Conservation (phyloP, 495 filamentous ascomycete species). For the Xanthoparmelia taractica region DNA sequence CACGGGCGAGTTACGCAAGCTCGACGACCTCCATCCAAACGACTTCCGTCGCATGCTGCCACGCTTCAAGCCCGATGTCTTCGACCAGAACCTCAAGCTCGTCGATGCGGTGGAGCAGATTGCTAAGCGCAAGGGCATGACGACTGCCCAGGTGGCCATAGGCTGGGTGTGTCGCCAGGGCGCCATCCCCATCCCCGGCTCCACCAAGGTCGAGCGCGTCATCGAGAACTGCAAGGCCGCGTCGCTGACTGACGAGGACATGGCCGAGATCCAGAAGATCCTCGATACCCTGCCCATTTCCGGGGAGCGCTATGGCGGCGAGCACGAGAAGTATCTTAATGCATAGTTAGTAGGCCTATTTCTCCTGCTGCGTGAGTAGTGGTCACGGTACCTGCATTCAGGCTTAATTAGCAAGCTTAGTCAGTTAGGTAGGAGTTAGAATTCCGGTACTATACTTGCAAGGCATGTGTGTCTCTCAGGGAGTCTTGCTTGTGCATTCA, state of each 20-base stretch:
- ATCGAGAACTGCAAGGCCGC: neutral
- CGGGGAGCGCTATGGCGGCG: constrained; percentile 1
- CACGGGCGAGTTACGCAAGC: neutral
- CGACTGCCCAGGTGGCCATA: neutral
- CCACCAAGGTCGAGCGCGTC: neutral
- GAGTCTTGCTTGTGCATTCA: too few species aligned
- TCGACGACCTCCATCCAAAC: neutral
- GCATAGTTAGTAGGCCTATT: neutral
- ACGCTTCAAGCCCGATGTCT: neutral
- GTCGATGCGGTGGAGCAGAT: neutral
- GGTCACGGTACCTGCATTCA: neutral
- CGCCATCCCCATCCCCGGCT: constrained; percentile 1
- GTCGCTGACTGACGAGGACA: neutral
- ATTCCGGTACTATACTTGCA: too few species aligned
- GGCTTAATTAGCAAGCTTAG: too few species aligned
- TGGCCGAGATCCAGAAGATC: neutral
- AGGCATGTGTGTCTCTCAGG: too few species aligned
- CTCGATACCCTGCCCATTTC: neutral
- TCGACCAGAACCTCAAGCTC: neutral
- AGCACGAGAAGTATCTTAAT: neutral
- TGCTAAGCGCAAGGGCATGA: neutral
- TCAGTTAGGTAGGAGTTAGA: neutral
- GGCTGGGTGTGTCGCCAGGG: neutral
- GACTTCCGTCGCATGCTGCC: neutral
- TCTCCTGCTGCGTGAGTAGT: neutral